Evolutionary conservation across 1,284 basidiomycete species (phyloP), one percentile per base, ranked within the genome.

Genomic region (Ustilago hordei): DNA sequence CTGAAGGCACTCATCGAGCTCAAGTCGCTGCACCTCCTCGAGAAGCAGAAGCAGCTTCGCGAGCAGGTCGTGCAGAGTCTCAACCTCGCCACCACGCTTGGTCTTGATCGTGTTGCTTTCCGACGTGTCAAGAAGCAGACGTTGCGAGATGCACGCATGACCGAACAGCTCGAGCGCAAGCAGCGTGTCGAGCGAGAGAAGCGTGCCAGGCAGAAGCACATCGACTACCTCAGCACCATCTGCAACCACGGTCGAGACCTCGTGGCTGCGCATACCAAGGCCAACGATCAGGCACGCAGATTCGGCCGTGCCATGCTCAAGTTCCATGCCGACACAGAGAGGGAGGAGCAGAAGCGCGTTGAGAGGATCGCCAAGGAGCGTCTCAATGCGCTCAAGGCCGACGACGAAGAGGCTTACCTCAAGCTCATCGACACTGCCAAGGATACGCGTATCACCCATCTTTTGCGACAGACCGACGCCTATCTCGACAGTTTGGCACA

Each of bases 361-460:
- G 97, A 99, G 87, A 90, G 95, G 70, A 91, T 99, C 58, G 93
- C 94, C 56, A 99, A 98, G 88, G 97, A 99, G 87, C 95, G 96
- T 94, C 89, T 99, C 80, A 95, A 95, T 88, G 97, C 97, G 23
- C 91, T 99, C 78, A 95, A 96, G 88, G 93, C 93, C 48, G 95
- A 99, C 86, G 96, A 99, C 89, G 97, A 99, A 89, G 97, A 98
- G 87, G 96, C 95, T 19, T 99, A 99, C 87, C 93, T 99, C 90
- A 96, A 95, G 86, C 92, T 99, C 81, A 95, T 99, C 83, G 97
- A 99, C 87, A 98, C 96, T 43, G 97, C 96, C 74, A 99, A 99
- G 87, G 97, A 99, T 84, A 98, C 96, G 15, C 93, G 97, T 88
- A 99, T 99, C 87, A 97, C 95, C 0, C 97, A 99, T 87, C 89